Evolutionary conservation across 2,329 filamentous ascomycete species (phyloP).

Genomic region (Tricladium varicosporioides): DNA sequence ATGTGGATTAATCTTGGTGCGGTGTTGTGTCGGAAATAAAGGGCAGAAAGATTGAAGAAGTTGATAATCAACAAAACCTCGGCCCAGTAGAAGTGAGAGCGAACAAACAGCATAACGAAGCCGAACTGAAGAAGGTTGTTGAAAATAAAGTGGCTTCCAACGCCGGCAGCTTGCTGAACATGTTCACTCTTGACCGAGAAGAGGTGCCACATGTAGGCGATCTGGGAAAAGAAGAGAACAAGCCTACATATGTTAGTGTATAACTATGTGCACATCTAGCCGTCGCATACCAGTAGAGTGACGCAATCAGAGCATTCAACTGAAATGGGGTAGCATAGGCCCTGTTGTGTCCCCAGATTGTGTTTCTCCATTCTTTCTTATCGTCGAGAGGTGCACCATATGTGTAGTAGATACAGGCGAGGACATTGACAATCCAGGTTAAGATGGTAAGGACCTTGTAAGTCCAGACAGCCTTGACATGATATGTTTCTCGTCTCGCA

Average conservation of each 20-base stretch:
- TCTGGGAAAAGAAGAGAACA: conserved; percentile 71
- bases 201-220: conserved; percentile 73
- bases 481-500: conserved; percentile 65
- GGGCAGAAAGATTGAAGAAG: conserved; percentile 73
- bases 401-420: conserved; percentile 74
- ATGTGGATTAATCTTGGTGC: conserved; percentile 74
- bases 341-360: conserved; percentile 74
- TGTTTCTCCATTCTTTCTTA: conserved; percentile 50
- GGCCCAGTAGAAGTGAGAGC: conserved; percentile 70
- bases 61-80: conserved; percentile 77
- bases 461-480: conserved; percentile 56
- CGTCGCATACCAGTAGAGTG: conserved; percentile 70
- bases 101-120: conserved; percentile 81
- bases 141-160: conserved; percentile 80
- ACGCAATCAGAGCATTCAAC: conserved; percentile 61
- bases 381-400: conserved; percentile 61
- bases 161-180: conserved; percentile 69
- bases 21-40: conserved; percentile 78
- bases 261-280: too few relatives aligned
- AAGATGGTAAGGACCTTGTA: conserved; percentile 76
- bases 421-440: conserved; percentile 71
- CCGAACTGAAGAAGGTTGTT: conserved; percentile 81
- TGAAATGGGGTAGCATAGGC: conserved; percentile 70
- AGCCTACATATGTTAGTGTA: conserved; percentile 48
- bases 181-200: conserved; percentile 64